A percentile compares a stretch with the other conserved stretches of the same genome.
phyloP scores from a whole-genome alignment of 345 rosid genomes.

The Citrus sp. region DNA sequence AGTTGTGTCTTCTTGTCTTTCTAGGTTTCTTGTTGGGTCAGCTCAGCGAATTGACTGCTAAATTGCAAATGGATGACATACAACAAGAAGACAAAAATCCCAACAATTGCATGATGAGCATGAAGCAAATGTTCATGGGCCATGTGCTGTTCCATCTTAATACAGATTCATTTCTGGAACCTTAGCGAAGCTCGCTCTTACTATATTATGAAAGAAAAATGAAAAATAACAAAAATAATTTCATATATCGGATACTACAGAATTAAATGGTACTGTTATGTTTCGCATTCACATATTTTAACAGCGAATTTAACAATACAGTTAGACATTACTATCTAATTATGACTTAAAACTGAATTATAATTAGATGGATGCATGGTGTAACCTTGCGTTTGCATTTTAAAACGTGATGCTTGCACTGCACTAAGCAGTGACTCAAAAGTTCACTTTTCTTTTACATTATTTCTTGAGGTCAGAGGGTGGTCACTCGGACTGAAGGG shows the following conservation, averaged over 20 bases:
- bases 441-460: not conserved
- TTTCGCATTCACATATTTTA: too few relatives aligned
- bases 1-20: slow-evolving; percentile 4
- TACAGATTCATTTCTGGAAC: not conserved
- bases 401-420: not conserved
- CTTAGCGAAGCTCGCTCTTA: not conserved
- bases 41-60: slow-evolving; percentile 11
- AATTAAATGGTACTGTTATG: too few relatives aligned
- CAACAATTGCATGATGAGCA: slow-evolving; percentile 12
- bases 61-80: not conserved
- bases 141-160: slow-evolving; percentile 4
- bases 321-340: not conserved
- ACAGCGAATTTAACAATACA: too few relatives aligned
- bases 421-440: not conserved
- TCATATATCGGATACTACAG: not conserved
- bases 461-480: not conserved
- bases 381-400: not conserved
- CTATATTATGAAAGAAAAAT: not conserved
- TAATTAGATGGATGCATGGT: too few relatives aligned
- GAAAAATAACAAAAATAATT: not conserved
- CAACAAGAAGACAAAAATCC: not conserved
- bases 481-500: not conserved
- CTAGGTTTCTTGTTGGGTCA: slow-evolving; percentile 2
- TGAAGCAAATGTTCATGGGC: slow-evolving; percentile 8
- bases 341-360: not conserved